phyloP scores from a whole-genome alignment of 2,329 filamentous ascomycete genomes.

The Fusarium beomiforme region DNA sequence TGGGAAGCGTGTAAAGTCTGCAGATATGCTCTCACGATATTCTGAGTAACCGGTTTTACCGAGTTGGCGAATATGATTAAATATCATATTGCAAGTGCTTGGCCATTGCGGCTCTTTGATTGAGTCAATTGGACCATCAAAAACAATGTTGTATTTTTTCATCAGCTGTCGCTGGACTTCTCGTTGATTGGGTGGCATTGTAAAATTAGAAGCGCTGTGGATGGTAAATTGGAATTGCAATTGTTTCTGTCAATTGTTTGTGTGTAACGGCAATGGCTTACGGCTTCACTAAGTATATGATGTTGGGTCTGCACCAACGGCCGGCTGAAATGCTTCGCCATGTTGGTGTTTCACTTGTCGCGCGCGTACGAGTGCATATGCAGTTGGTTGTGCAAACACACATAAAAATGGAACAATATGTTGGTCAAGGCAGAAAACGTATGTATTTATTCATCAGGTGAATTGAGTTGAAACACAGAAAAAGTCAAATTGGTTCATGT shows the following conservation, averaged over 20 bases:
- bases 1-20: background rate
- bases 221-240: too few species aligned
- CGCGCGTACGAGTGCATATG: background rate
- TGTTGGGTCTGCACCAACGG: fast-evolving
- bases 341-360: background rate
- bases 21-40: background rate
- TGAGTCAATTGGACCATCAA: background rate
- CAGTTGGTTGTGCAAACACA: background rate
- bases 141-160: background rate
- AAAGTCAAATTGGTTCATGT: background rate
- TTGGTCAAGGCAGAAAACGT: fast-evolving
- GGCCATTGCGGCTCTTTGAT: background rate
- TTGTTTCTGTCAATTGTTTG: background rate
- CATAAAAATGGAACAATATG: fast-evolving
- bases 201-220: background rate
- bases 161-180: background rate
- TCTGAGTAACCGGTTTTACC: background rate
- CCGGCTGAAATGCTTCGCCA: background rate
- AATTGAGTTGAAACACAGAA: fast-evolving
- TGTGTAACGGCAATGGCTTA: background rate
- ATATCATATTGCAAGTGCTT: background rate
- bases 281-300: background rate
- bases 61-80: background rate
- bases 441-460: fast-evolving
- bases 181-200: background rate